phyloP scores from a whole-genome alignment of 306 rosid species.

The Adenanthera pavonina region DNA sequence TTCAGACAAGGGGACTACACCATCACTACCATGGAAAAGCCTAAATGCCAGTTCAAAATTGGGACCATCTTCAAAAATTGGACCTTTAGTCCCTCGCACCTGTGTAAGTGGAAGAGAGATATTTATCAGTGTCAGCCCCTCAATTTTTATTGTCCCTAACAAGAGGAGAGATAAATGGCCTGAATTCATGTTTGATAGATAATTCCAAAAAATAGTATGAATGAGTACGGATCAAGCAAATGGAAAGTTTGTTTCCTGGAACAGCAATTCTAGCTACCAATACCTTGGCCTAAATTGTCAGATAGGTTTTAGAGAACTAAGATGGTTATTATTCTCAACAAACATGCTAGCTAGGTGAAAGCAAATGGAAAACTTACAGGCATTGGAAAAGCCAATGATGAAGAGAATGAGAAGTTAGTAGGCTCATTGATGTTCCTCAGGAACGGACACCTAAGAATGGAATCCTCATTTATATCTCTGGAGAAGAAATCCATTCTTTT shows the following conservation, averaged over 20 bases:
- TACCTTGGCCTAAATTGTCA: constrained; percentile 18
- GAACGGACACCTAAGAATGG: constrained; percentile 85
- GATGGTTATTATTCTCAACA: constrained; percentile 31
- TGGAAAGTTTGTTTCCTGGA: constrained; percentile 18
- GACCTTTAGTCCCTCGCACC: constrained; percentile 87
- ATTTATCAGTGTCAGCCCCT: constrained; percentile 41
- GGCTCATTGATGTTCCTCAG: constrained; percentile 98
- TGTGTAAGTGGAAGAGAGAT: constrained; percentile 41
- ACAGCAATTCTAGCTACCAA: constrained; percentile 23
- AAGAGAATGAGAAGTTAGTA: constrained; percentile 82
- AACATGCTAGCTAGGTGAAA: constrained; percentile 8
- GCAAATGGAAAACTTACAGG: constrained; percentile 64
- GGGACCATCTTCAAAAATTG: constrained; percentile 98
- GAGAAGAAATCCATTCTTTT: constrained; percentile 66
- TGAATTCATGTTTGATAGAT: background rate
- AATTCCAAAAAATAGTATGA: constrained; percentile 10
- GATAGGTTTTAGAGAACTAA: background rate
- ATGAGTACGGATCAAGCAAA: background rate
- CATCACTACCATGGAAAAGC: constrained; percentile 95
- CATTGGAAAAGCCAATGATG: constrained; percentile 75
- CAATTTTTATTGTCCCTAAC: constrained; percentile 20
- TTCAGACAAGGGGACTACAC: constrained; percentile 88
- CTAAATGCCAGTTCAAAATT: constrained; percentile 93
- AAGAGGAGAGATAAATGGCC: background rate
- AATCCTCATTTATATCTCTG: constrained; percentile 64